A percentile compares a stretch with the other conserved stretches of the same genome.
These are phyloP conservation scores for Curvularia verruculosa DNA, from an alignment of 2,329 filamentous ascomycete species.

Conservation along the genomic window DNA sequence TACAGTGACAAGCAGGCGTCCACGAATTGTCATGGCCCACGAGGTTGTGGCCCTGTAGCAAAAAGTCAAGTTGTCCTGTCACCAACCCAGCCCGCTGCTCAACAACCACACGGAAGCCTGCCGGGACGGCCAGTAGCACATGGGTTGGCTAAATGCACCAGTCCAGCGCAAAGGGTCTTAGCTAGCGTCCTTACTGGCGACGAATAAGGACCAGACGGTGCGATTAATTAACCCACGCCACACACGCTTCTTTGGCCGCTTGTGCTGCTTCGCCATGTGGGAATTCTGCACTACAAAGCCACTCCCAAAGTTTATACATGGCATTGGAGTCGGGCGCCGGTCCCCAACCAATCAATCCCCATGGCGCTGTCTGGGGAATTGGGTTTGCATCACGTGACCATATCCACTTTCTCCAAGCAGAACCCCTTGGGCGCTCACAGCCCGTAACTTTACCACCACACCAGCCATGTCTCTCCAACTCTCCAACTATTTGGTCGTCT, in stretches of 20 bases:
- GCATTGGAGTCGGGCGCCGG: not conserved
- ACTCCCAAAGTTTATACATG: not conserved
- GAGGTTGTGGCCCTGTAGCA: slow-evolving; percentile 7
- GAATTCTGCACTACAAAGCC: not conserved
- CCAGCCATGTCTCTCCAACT: not conserved
- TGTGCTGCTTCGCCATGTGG: not conserved
- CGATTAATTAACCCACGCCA: not conserved
- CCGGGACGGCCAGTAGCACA: slow-evolving; percentile 20
- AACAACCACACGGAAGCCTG: not conserved
- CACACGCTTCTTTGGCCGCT: not conserved
- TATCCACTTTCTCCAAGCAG: not conserved
- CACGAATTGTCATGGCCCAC: slow-evolving; percentile 16
- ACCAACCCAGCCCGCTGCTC: not conserved
- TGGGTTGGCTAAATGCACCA: slow-evolving; percentile 28
- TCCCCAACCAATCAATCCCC: not conserved
- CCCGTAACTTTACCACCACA: not conserved
- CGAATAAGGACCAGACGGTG: slow-evolving; percentile 5
- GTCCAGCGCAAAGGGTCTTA: slow-evolving; percentile 15
- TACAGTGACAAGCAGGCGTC: slow-evolving; percentile 4
- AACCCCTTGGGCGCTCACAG: not conserved
- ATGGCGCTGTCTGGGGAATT: not conserved
- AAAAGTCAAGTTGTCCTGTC: slow-evolving; percentile 6
- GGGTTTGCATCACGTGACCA: not conserved
- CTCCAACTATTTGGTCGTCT: not conserved
- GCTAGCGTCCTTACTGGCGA: slow-evolving; percentile 11